Evolutionary conservation across 2,329 filamentous ascomycete species (phyloP).

Genomic region (Gnomoniopsis sp.): DNA sequence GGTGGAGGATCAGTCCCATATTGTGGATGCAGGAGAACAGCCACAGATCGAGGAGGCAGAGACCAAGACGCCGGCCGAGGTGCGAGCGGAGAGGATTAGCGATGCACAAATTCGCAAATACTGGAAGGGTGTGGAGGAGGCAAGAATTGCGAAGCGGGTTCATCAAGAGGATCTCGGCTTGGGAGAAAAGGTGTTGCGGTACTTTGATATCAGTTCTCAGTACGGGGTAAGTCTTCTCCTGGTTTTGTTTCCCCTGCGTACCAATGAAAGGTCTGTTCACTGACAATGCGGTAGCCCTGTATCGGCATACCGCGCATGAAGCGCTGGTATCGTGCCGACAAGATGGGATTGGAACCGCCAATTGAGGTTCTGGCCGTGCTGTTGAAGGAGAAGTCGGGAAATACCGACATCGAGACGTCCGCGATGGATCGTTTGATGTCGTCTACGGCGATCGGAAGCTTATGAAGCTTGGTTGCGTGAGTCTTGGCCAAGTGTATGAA

Average conservation of each 20-base stretch:
- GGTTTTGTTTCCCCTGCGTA: background rate
- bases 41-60: constrained; percentile 14
- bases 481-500: no score
- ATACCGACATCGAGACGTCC: constrained; percentile 58
- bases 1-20: no score
- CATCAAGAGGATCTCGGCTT: constrained; percentile 72
- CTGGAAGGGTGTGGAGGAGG: constrained; percentile 70
- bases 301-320: constrained; percentile 78
- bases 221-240: constrained; percentile 73
- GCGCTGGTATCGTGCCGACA: constrained; percentile 84
- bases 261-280: background rate
- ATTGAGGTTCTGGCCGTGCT: constrained; percentile 87
- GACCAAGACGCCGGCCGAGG: constrained; percentile 48
- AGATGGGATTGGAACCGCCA: constrained; percentile 79
- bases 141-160: constrained; percentile 65
- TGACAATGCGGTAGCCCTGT: constrained; percentile 61
- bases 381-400: constrained; percentile 63
- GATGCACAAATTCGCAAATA: constrained; percentile 71
- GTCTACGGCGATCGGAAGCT: constrained; percentile 41
- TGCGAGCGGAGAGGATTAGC: constrained; percentile 61
- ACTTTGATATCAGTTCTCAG: constrained; percentile 89
- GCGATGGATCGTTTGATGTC: constrained; percentile 69
- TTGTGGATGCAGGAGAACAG: no score
- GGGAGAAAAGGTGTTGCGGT: constrained; percentile 81
- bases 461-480: constrained; percentile 4